Percentiles rank a stretch among this genome's conserved stretches.
Conservation (phyloP, 2,329 filamentous ascomycete genomes). For the Aspergillus neoniger region DNA sequence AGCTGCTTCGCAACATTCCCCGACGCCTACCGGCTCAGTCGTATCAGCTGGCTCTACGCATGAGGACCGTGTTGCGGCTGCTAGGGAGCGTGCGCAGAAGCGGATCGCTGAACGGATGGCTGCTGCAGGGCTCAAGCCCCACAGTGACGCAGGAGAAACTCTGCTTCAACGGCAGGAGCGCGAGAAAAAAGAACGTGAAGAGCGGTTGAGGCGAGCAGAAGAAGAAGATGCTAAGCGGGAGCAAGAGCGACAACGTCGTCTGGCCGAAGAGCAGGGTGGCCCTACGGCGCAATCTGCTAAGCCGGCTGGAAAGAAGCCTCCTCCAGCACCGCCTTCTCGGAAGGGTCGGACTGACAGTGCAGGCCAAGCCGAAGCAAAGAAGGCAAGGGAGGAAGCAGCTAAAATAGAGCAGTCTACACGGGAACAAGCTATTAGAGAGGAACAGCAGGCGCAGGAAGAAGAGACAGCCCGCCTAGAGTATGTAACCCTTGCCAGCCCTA, state of each 20-base stretch:
- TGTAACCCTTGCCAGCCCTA: slow-evolving; percentile 45
- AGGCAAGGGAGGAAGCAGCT: slow-evolving; percentile 58
- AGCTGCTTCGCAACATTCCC: slow-evolving; percentile 39
- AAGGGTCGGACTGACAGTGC: slow-evolving; percentile 63
- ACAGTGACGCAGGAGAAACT: slow-evolving; percentile 76
- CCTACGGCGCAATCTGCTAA: slow-evolving; percentile 60
- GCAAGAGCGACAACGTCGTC: slow-evolving; percentile 77
- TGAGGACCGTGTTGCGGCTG: slow-evolving; percentile 91
- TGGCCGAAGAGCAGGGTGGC: slow-evolving; percentile 70
- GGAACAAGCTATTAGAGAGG: slow-evolving; percentile 58
- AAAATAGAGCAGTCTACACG: slow-evolving; percentile 64
- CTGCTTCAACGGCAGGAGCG: slow-evolving; percentile 83
- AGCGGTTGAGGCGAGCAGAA: slow-evolving; percentile 84
- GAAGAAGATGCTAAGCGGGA: slow-evolving; percentile 91
- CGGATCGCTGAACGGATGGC: slow-evolving; percentile 96
- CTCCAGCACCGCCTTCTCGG: slow-evolving; percentile 70
- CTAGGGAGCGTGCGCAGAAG: slow-evolving; percentile 94
- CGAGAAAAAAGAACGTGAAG: slow-evolving; percentile 82
- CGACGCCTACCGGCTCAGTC: slow-evolving; percentile 56
- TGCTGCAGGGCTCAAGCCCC: slow-evolving; percentile 85
- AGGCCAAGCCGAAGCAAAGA: slow-evolving; percentile 59
- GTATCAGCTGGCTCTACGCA: slow-evolving; percentile 87
- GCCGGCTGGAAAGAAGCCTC: slow-evolving; percentile 66
- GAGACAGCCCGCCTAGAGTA: slow-evolving; percentile 81
- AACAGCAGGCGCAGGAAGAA: slow-evolving; percentile 74